Percentiles rank a stretch among this genome's conserved stretches.
These are phyloP conservation scores for Botryotinia narcissicola DNA, from an alignment of 2,329 filamentous ascomycete species.

Conservation along the genomic window DNA sequence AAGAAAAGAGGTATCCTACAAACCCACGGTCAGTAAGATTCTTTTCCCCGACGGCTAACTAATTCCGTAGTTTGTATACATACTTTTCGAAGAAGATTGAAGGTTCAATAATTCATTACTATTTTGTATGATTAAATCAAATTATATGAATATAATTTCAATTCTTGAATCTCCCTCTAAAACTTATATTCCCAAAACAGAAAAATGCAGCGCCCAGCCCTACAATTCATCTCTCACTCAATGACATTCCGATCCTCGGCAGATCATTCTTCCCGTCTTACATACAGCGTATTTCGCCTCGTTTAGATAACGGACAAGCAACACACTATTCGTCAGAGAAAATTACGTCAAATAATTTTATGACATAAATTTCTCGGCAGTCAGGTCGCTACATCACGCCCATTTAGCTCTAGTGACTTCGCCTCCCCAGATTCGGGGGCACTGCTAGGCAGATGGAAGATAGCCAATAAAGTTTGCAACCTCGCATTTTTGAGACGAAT, in stretches of 20 bases:
- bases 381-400: background rate
- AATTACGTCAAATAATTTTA: background rate
- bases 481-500: background rate
- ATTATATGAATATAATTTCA: background rate
- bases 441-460: conserved; percentile 5
- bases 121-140: background rate
- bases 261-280: background rate
- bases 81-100: background rate
- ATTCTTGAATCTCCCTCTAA: background rate
- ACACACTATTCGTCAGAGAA: background rate
- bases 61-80: too few relatives aligned
- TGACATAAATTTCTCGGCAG: background rate
- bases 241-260: background rate
- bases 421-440: background rate
- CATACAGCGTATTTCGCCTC: background rate
- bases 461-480: background rate
- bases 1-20: too few relatives aligned
- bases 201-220: background rate
- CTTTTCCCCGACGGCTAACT: accelerated
- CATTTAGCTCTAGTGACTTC: background rate
- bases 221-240: background rate
- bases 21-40: too few relatives aligned
- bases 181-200: background rate
- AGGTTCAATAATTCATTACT: background rate
- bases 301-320: background rate